These are phyloP conservation scores for Penicillium riverlandense DNA, from an alignment of 495 filamentous ascomycete species.

Conservation along the genomic window DNA sequence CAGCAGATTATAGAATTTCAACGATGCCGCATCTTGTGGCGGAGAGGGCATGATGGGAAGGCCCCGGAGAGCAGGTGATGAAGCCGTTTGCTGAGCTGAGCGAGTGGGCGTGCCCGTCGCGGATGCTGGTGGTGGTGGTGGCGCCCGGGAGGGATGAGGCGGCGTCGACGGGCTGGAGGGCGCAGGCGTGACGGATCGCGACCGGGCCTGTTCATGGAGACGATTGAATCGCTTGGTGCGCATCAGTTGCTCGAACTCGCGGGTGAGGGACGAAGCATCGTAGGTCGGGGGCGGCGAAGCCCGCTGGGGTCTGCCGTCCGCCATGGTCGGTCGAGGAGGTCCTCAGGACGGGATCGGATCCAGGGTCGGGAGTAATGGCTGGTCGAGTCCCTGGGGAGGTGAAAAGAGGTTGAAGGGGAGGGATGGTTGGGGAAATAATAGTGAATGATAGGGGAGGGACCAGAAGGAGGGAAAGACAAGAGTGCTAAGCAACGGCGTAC, in stretches of 20 bases:
- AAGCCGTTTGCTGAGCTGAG: constrained; percentile 38
- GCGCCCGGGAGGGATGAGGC: constrained; percentile 35
- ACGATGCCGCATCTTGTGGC: constrained; percentile 63
- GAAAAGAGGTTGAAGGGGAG: constrained; percentile 4
- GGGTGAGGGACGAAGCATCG: constrained; percentile 44
- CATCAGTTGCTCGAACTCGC: constrained; percentile 71
- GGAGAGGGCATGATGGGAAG: constrained; percentile 76
- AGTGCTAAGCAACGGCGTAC: constrained; percentile 7
- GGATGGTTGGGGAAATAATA: neutral
- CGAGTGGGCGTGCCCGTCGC: constrained; percentile 25
- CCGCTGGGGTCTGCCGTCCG: constrained; percentile 30
- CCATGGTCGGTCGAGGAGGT: constrained; percentile 28
- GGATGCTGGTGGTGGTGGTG: constrained; percentile 28
- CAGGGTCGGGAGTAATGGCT: no score
- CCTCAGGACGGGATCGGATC: neutral
- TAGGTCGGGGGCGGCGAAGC: constrained; percentile 28
- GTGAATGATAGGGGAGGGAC: no score
- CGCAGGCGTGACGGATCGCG: constrained; percentile 46
- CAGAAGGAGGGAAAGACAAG: constrained; percentile 1
- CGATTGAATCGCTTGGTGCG: constrained; percentile 72
- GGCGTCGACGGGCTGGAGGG: constrained; percentile 29
- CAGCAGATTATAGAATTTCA: constrained; percentile 80
- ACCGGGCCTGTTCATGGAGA: constrained; percentile 52
- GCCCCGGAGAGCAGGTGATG: constrained; percentile 56
- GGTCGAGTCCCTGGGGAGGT: constrained; percentile 2